Conservation (phyloP, 192 early-diverging fungal genomes). For the Coemansia sp. region DNA sequence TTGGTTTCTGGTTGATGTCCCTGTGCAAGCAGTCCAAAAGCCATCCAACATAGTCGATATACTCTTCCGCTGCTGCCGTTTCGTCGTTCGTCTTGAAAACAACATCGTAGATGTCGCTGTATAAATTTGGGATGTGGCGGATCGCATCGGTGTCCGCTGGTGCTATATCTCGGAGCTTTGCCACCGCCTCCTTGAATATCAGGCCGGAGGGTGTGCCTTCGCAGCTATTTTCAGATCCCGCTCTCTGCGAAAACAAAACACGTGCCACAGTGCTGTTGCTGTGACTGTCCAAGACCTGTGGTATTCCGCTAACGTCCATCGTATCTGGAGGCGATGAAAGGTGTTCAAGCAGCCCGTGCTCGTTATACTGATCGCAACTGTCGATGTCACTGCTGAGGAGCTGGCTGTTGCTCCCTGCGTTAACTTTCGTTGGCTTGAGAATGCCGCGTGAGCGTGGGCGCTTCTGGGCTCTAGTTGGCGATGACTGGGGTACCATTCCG, state of each 20-base stretch:
- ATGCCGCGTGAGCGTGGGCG: conserved; percentile 37
- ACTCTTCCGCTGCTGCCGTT: neutral
- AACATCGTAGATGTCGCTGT: conserved; percentile 26
- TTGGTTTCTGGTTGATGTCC: conserved; percentile 11
- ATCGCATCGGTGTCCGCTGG: conserved; percentile 1
- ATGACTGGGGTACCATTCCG: conserved; percentile 42
- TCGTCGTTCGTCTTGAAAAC: conserved; percentile 10
- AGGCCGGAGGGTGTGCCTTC: conserved; percentile 4
- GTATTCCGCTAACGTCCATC: neutral
- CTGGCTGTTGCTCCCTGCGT: neutral
- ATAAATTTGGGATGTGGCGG: neutral
- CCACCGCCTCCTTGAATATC: conserved; percentile 10
- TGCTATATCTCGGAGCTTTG: conserved; percentile 3
- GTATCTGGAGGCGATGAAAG: conserved; percentile 11
- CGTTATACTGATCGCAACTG: conserved; percentile 6
- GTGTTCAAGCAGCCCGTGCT: conserved; percentile 14
- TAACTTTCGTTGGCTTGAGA: conserved; percentile 24
- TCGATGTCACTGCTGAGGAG: conserved; percentile 20
- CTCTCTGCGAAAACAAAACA: neutral
- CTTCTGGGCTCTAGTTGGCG: conserved; percentile 36
- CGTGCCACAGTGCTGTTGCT: neutral
- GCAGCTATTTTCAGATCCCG: neutral
- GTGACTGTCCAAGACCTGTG: neutral
- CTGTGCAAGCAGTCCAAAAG: conserved; percentile 28
- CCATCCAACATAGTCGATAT: neutral